phyloP scores from a whole-genome alignment of 164 flowering plant genomes.

The Malania oleifera region DNA sequence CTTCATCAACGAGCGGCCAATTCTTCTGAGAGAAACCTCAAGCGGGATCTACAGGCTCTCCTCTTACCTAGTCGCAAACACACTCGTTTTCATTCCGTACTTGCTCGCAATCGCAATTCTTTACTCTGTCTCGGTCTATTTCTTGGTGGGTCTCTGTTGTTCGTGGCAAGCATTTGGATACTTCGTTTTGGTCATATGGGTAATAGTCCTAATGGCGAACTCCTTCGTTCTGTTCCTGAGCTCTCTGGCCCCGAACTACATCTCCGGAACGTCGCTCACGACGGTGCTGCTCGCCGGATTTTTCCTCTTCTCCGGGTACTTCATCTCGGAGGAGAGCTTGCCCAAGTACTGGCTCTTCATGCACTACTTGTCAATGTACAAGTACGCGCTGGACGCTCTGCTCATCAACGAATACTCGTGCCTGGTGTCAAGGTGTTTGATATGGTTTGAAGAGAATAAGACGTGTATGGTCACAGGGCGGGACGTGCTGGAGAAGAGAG shows the following conservation, averaged over 20 bases:
- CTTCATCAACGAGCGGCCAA: slow-evolving; percentile 81
- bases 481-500: slow-evolving; percentile 68
- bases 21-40: slow-evolving; percentile 72
- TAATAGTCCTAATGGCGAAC: slow-evolving; percentile 79
- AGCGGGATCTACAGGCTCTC: slow-evolving; percentile 84
- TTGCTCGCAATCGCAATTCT: slow-evolving; percentile 59
- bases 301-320: slow-evolving; percentile 96
- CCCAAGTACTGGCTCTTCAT: slow-evolving; percentile 89
- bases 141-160: slow-evolving; percentile 81
- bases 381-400: slow-evolving; percentile 79
- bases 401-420: slow-evolving; percentile 91
- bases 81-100: slow-evolving; percentile 85
- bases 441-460: slow-evolving; percentile 56
- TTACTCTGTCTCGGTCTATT: slow-evolving; percentile 72
- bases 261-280: slow-evolving; percentile 79
- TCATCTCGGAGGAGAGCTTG: slow-evolving; percentile 66
- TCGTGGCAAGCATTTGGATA: slow-evolving; percentile 71
- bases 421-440: slow-evolving; percentile 51
- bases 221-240: slow-evolving; percentile 88
- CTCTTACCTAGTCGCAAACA: slow-evolving; percentile 78
- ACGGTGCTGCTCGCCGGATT: slow-evolving; percentile 64
- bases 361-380: slow-evolving; percentile 90
- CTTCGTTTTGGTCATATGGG: slow-evolving; percentile 83
- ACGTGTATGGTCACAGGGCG: slow-evolving; percentile 66
- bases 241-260: slow-evolving; percentile 82